Evolutionary conservation across 768 basidiomycete genomes (phyloP), one percentile per base, ranked within the genome.

Genomic region (Amanita phalloides): DNA sequence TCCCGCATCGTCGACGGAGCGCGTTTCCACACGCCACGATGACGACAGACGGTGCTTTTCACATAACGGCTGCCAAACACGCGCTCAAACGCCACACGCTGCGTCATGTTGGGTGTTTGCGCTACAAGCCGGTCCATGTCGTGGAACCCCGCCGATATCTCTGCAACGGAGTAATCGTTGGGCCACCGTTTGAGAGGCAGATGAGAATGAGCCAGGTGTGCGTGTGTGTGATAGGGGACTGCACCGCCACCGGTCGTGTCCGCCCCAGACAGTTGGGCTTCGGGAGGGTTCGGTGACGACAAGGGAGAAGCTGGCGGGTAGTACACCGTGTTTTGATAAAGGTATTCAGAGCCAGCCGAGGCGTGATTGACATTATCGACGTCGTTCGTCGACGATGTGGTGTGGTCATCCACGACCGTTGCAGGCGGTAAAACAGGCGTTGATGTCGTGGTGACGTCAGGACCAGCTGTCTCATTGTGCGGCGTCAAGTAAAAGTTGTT

Each of bases 111-210:
- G 10, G 70, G 65, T 8, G 68, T 65, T 30, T 68, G 67, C 0
- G 67, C 62, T 30, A 63, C 69, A 56, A 65, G 73, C 38, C 53
- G 60, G 61, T 74, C 74, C 72, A 75, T 73, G 37, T 74, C 65
- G 35, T 69, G 71, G 62, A 86, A 84, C 1, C 84, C 84, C 1
- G 64, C 60, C 1, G 81, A 74, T 51, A 86, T 70, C 61, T 86
- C 83, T 46, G 71, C 73, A 20, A 86, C 84, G 7, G 79, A 80
- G 61, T 82, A 84, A 65, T 86, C 84, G 59, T 85, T 84, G 33
- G 84, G 84, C 84, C 84, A 86, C 11, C 82, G 77, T 60, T 84
- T 85, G 26, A 82, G 67, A 2, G 81, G 80, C 2, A 81, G 79
- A 56, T 81, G 80, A 0, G 80, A 74, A 57, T 78, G 77, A 49